Conservation (phyloP, 192 early-diverging fungal genomes). For the Coemansia nantahalensis region DNA sequence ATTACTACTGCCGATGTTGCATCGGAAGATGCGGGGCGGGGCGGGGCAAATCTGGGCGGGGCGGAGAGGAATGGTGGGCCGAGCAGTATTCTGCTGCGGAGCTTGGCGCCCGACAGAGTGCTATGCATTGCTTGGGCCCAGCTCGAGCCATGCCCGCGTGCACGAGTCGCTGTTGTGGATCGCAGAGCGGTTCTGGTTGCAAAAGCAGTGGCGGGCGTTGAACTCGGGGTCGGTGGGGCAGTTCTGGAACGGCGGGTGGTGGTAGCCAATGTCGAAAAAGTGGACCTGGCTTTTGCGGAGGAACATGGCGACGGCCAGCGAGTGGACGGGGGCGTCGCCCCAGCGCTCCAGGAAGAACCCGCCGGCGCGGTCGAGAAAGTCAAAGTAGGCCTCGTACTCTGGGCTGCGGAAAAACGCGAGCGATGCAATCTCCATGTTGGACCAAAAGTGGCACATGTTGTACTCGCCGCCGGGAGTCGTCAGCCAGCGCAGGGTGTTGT, state of each 20-base stretch:
- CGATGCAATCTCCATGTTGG: conserved; percentile 75
- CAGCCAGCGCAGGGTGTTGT: conserved; percentile 57
- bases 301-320: conserved; percentile 58
- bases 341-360: conserved; percentile 62
- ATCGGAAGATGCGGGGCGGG: too few relatives aligned
- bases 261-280: conserved; percentile 69
- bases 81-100: too few relatives aligned
- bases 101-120: too few relatives aligned
- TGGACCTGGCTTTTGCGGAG: conserved; percentile 58
- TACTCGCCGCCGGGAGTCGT: conserved; percentile 49
- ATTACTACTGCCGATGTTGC: too few relatives aligned
- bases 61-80: too few relatives aligned
- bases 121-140: too few relatives aligned
- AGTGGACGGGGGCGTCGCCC: conserved; percentile 60
- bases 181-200: conserved; percentile 26
- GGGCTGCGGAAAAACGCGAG: conserved; percentile 61
- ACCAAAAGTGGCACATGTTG: conserved; percentile 81
- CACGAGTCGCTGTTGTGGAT: conserved; percentile 26
- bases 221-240: conserved; percentile 54
- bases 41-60: too few relatives aligned
- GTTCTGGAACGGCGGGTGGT: conserved; percentile 48
- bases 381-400: conserved; percentile 56
- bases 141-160: conserved; percentile 29
- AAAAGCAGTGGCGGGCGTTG: conserved; percentile 46
- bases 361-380: conserved; percentile 57